These are phyloP conservation scores for Exophiala aquamarina DNA, from an alignment of 2,329 filamentous ascomycete species.

Conservation along the genomic window DNA sequence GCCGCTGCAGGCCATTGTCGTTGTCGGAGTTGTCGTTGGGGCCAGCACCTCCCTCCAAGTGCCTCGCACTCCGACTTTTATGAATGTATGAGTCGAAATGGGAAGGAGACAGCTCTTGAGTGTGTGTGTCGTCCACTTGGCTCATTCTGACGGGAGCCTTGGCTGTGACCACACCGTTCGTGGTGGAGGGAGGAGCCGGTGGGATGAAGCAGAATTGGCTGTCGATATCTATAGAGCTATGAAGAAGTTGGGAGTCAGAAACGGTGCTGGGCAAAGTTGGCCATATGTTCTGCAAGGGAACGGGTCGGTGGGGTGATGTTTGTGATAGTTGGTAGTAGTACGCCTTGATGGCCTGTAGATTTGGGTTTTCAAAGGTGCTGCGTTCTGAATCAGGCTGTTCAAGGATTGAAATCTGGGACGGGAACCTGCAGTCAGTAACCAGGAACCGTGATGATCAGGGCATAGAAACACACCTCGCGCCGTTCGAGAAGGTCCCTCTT, in stretches of 20 bases:
- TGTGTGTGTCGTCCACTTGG: constrained; percentile 40
- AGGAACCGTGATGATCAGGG: not conserved
- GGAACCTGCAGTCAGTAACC: constrained; percentile 20
- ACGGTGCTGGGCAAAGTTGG: constrained; percentile 14
- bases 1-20: constrained; percentile 26
- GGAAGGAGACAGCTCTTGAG: constrained; percentile 46
- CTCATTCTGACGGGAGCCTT: constrained; percentile 34
- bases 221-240: constrained; percentile 9
- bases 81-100: constrained; percentile 42
- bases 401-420: constrained; percentile 2
- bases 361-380: constrained; percentile 3
- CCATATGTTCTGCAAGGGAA: not conserved
- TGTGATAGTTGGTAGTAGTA: constrained; percentile 2
- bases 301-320: not conserved
- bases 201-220: constrained; percentile 8
- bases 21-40: constrained; percentile 6
- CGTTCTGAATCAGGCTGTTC: constrained; percentile 14
- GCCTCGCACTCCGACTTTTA: constrained; percentile 35
- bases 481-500: constrained; percentile 11
- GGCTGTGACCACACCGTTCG: not conserved
- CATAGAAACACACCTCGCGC: constrained; percentile 9
- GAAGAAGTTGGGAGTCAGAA: constrained; percentile 22
- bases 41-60: not conserved
- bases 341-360: constrained; percentile 5
- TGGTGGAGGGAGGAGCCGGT: not conserved